Conservation (phyloP, 106 monocot genomes). For the Triglochin maritima region DNA sequence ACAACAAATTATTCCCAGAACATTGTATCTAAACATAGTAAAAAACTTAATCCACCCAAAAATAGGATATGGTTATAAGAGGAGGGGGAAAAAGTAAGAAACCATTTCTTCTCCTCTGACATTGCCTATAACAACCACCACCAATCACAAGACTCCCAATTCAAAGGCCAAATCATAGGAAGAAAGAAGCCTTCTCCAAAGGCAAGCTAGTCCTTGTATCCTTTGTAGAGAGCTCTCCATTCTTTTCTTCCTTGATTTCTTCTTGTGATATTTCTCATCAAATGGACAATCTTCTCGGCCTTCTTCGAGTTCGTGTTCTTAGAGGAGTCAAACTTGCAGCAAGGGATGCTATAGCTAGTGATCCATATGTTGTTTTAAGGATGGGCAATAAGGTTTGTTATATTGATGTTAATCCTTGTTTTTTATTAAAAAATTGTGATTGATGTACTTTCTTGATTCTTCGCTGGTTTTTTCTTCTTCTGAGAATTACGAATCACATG, state of each 20-base stretch:
- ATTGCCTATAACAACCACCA: background rate
- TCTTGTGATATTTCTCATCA: background rate
- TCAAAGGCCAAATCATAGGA: background rate
- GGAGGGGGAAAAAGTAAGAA: no score
- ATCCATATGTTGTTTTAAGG: constrained; percentile 34
- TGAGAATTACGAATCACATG: background rate
- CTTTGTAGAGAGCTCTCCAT: background rate
- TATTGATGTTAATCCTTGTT: background rate
- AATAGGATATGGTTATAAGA: no score
- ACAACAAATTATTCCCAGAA: no score
- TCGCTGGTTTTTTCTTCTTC: background rate
- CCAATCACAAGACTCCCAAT: background rate
- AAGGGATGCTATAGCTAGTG: constrained; percentile 25
- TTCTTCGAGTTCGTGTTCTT: constrained; percentile 31
- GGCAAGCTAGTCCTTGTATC: no score
- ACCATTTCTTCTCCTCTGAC: no score
- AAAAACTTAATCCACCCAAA: no score
- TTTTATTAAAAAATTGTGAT: background rate
- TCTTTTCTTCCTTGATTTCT: background rate
- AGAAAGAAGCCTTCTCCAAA: no score
- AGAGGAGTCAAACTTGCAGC: constrained; percentile 38
- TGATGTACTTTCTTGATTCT: background rate
- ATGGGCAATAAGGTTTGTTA: constrained; percentile 25
- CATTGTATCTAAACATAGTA: no score
- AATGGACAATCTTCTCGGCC: constrained; percentile 19